phyloP scores from a whole-genome alignment of 768 basidiomycete genomes.

The Coprinellus micaceus region DNA sequence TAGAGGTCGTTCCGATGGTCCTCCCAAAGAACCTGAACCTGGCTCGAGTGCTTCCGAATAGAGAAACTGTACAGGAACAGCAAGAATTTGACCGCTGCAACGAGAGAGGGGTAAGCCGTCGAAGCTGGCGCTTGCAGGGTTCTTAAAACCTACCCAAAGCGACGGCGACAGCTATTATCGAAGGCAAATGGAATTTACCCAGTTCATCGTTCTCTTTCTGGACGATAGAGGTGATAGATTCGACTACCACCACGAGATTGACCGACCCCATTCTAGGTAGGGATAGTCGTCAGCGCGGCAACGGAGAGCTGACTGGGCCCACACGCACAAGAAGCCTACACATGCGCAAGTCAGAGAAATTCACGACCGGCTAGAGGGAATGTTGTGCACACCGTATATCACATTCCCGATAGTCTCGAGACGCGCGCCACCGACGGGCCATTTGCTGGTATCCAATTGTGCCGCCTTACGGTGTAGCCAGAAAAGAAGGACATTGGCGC shows the following conservation, averaged over 20 bases:
- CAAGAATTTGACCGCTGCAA: slow-evolving; percentile 71
- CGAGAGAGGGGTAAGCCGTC: not conserved
- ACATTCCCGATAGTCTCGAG: slow-evolving; percentile 89
- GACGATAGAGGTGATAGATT: slow-evolving; percentile 72
- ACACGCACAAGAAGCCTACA: slow-evolving; percentile 27
- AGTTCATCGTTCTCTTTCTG: slow-evolving; percentile 50
- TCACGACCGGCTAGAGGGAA: slow-evolving; percentile 17
- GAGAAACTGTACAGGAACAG: slow-evolving; percentile 87
- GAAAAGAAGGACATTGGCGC: slow-evolving; percentile 78
- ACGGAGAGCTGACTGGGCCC: not conserved
- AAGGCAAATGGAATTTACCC: slow-evolving; percentile 70
- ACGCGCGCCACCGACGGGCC: slow-evolving; percentile 90
- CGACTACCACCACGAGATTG: slow-evolving; percentile 87
- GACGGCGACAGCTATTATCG: slow-evolving; percentile 76
- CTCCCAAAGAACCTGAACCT: slow-evolving; percentile 94
- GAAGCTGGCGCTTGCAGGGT: not conserved
- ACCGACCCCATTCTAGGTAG: slow-evolving; percentile 85
- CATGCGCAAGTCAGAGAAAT: slow-evolving; percentile 18
- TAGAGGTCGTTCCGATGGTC: slow-evolving; percentile 94
- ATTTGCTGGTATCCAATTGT: slow-evolving; percentile 74
- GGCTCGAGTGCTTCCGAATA: slow-evolving; percentile 77
- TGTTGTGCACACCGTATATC: slow-evolving; percentile 56
- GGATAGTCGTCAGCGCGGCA: not conserved
- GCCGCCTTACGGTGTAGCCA: slow-evolving; percentile 73
- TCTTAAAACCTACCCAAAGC: slow-evolving; percentile 60